Evolutionary conservation across 2,329 filamentous ascomycete species (phyloP).

Genomic region (Talaromyces sp.): DNA sequence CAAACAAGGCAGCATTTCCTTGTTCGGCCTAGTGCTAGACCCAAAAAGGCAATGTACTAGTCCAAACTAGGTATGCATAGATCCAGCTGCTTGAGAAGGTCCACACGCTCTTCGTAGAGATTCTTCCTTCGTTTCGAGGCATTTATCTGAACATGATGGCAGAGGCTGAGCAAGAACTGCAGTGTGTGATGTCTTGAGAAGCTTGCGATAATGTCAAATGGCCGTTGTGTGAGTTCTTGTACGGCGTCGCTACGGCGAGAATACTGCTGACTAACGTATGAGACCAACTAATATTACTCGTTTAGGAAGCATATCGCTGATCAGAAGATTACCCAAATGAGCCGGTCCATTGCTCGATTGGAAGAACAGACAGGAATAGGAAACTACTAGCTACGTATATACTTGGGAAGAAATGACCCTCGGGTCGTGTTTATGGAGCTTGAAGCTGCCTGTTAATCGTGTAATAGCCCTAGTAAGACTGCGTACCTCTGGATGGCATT

Average conservation of each 20-base stretch:
- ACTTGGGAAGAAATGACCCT: neutral
- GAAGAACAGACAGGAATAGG: neutral
- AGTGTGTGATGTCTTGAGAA: neutral
- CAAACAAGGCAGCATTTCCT: neutral
- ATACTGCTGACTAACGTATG: neutral
- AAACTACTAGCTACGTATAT: constrained; percentile 1
- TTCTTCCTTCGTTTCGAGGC: neutral
- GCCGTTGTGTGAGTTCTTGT: neutral
- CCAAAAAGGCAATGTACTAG: neutral
- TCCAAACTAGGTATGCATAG: neutral
- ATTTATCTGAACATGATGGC: neutral
- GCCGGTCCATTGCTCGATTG: neutral
- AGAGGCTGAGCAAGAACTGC: neutral
- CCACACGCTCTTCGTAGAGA: neutral
- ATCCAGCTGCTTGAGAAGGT: neutral
- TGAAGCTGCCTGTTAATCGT: neutral
- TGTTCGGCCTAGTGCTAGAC: neutral
- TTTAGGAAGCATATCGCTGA: neutral
- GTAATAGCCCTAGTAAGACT: neutral
- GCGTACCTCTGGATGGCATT: neutral
- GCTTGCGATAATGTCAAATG: neutral
- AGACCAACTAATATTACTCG: neutral
- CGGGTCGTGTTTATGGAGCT: neutral
- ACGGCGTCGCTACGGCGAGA: neutral
- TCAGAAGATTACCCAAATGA: constrained; percentile 5